Evolutionary conservation across 768 basidiomycete genomes (phyloP), one percentile per base, ranked within the genome.

Genomic region (Russula dissimulans): DNA sequence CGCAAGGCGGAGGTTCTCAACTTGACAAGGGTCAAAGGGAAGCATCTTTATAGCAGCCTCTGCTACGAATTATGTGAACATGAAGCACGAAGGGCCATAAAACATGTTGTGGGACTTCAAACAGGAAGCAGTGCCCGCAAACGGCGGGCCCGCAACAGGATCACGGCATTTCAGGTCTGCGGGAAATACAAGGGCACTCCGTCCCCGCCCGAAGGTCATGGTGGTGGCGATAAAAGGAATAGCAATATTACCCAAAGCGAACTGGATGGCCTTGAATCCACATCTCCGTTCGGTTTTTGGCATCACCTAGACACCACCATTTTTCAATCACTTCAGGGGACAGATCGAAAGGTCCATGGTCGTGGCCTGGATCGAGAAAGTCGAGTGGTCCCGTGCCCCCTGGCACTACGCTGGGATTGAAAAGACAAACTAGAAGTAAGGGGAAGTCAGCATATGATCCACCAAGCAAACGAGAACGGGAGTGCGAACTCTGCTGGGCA

Each of bases 251-350:
- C 54, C 50, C 43, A 12, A 57, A 53, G 18, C n/a, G 39, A 34
- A 64, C n/a, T 31, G 38, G 54, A 34, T 29, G 44, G 14, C 91
- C 91, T 71, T 91, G 89, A 3, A 94, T 78, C 88, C 90, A 95
- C 71, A 92, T 77, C 3, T 72, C 75, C 2, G 59, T 67, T 18
- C 89, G 79, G 71, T 94, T 94, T 53, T 79, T 77, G 5, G 67
- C 67, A 67, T 89, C 85, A 0, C 92, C 92, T 44, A 87, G 69
- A 66, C 89, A 89, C 90, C 91, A 95, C 93, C 93, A 94, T 68
- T 87, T 90, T 71, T 95, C 93, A 26, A 94, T 65, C 72, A 81
- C 74, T 53, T 86, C 86, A 45, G 75, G 67, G 7, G 72, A 72
- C 55, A 79, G 53, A 9, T 51, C 34, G 55, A 34, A 51, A 56